Evolutionary conservation across 2,329 filamentous ascomycete genomes (phyloP).

Genomic region (Fusarium sulawesiense): DNA sequence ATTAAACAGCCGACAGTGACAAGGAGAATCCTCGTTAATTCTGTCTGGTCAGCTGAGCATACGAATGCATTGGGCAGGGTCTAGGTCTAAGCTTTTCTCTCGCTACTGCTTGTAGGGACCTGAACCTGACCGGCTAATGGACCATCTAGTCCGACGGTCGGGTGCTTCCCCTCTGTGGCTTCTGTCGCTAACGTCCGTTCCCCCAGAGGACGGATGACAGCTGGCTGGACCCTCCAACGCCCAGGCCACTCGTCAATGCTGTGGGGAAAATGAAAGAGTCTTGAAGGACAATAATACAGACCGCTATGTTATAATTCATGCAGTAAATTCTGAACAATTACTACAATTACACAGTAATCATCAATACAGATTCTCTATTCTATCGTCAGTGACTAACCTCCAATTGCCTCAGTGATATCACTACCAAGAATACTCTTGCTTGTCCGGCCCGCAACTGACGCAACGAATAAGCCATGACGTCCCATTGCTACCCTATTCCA

Average conservation of each 20-base stretch:
- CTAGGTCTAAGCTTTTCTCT: slow-evolving; percentile 1
- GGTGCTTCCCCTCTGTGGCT: slow-evolving; percentile 8
- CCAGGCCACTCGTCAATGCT: slow-evolving; percentile 5
- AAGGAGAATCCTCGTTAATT: slow-evolving; percentile 20
- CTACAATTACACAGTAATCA: neutral
- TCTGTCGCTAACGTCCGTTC: slow-evolving; percentile 1
- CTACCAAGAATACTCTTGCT: neutral
- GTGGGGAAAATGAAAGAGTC: slow-evolving; percentile 1
- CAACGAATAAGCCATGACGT: slow-evolving; percentile 29
- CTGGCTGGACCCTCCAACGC: slow-evolving; percentile 18
- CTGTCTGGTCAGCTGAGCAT: slow-evolving; percentile 32
- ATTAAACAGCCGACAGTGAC: slow-evolving; percentile 1
- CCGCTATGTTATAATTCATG: slow-evolving; percentile 2
- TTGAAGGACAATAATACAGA: neutral
- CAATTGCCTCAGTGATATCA: slow-evolving; percentile 3
- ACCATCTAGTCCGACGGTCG: slow-evolving; percentile 14
- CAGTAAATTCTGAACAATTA: neutral
- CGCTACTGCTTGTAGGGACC: slow-evolving; percentile 38
- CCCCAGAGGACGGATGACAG: slow-evolving; percentile 16
- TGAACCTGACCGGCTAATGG: neutral
- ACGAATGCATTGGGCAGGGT: neutral
- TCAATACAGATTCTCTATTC: neutral
- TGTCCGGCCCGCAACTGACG: slow-evolving; percentile 8
- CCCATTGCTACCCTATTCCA: slow-evolving; percentile 28
- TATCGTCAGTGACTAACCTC: neutral